Evolutionary conservation across 2,329 filamentous ascomycete genomes (phyloP), one percentile per base, ranked within the genome.

Genomic region (Apiospora saccharicola): DNA sequence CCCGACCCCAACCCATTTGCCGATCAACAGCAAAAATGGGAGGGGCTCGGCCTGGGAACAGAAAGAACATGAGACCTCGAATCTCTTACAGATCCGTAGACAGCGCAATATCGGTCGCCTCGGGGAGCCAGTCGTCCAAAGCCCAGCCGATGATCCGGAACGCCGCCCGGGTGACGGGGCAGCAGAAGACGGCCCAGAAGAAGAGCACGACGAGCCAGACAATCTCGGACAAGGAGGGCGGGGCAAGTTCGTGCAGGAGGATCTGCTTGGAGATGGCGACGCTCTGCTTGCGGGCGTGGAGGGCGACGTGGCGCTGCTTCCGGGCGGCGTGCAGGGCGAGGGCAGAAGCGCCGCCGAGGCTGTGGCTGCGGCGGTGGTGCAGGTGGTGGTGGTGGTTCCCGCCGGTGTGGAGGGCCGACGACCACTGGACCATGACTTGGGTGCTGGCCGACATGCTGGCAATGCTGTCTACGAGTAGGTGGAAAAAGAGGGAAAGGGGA

Each of bases 21-120:
- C n/a, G 34, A 64, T 41, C 57, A 64, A 41, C 57, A 64, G 34
- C 30, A 57, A 26, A 41, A 10, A 41, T 1, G 37, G 37, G 37
- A 41, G 37, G 37, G 37, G 10, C 8, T 6, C 37, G 37, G 37
- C 1, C 0, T 16, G 19, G n/a, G 16, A 22, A 1, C 57, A 19
- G 34, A 34, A 10, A 22, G 57, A n/a, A 64, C 16, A 3, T 14
- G 3, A 19, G 30, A 34, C 51, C 53, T 13, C 8, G 10, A n/a
- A n/a, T 64, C 19, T 37, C 57, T 64, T 64, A 64, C 34, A 64
- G 34, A n/a, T 41, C 34, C 10, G 57, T 64, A 13, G 30, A 64
- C 34, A 64, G 57, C 34, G 57, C 57, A 64, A 64, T 64, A 19
- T 64, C 57, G 57, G 57, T n/a, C 19, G 57, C 57, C 12, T 64